These are phyloP conservation scores for Penicillium rolfsii DNA, from an alignment of 2,329 filamentous ascomycete genomes.

Conservation along the genomic window DNA sequence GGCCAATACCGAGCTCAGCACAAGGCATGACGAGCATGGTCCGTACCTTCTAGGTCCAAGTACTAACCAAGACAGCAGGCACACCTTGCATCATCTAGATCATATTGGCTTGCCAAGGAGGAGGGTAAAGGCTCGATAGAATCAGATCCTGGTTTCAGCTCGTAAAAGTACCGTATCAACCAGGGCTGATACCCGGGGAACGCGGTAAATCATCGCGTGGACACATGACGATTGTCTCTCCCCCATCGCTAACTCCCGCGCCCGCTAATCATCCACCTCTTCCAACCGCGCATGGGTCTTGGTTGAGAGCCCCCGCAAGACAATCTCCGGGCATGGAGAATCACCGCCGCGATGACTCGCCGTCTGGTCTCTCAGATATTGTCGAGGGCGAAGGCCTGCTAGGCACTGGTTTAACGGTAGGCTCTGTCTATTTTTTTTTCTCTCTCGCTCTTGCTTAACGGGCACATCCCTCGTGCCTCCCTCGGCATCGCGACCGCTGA, in stretches of 20 bases:
- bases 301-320: constrained; percentile 25
- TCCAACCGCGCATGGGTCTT: constrained; percentile 32
- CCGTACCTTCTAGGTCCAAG: constrained; percentile 10
- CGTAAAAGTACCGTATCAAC: constrained; percentile 29
- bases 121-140: not conserved
- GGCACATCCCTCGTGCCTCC: constrained; percentile 9
- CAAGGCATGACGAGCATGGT: not conserved
- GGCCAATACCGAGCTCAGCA: constrained; percentile 14
- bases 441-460: not conserved
- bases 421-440: constrained; percentile 17
- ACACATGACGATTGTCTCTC: constrained; percentile 27
- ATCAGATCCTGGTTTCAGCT: constrained; percentile 11
- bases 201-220: constrained; percentile 42
- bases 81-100: constrained; percentile 19
- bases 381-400: constrained; percentile 51
- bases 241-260: constrained; percentile 14
- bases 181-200: constrained; percentile 25
- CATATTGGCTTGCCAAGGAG: not conserved
- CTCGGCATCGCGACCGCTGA: constrained; percentile 13
- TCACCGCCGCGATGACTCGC: constrained; percentile 51
- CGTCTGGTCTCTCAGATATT: constrained; percentile 46
- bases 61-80: not conserved
- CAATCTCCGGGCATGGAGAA: constrained; percentile 46
- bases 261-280: constrained; percentile 17
- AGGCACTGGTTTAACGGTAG: constrained; percentile 54